phyloP scores from a whole-genome alignment of 148 eudicot species.

The Nepenthes mirabilis region DNA sequence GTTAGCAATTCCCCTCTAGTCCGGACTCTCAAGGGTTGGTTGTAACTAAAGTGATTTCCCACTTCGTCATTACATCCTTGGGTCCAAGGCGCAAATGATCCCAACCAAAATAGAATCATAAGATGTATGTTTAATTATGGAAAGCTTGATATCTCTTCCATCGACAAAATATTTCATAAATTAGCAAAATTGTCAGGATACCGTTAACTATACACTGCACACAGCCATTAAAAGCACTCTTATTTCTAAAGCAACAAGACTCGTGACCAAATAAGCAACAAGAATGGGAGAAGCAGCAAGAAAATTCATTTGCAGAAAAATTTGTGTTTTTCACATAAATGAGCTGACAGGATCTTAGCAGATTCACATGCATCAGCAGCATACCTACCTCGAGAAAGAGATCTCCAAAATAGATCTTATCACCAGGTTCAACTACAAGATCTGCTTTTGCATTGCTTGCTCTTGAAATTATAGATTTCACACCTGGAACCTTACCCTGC shows the following conservation, averaged over 20 bases:
- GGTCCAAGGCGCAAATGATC: no score
- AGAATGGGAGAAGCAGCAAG: not conserved
- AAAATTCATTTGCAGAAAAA: not conserved
- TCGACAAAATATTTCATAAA: no score
- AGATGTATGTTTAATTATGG: no score
- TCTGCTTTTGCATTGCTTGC: conserved; percentile 91
- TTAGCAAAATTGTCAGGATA: no score
- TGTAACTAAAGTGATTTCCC: no score
- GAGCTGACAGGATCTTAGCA: not conserved
- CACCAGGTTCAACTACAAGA: conserved; percentile 60
- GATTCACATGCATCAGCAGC: not conserved
- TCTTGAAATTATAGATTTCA: conserved; percentile 78
- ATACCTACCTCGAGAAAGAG: conserved; percentile 66
- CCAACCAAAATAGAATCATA: no score
- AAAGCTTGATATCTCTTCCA: no score
- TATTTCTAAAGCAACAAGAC: not conserved
- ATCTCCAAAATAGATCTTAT: conserved; percentile 61
- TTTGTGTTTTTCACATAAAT: not conserved
- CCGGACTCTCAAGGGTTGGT: no score
- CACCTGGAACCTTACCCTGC: conserved; percentile 70
- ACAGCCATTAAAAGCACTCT: no score
- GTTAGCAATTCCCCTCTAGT: no score
- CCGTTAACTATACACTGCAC: no score
- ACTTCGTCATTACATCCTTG: no score
- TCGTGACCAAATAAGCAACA: not conserved